A percentile compares a stretch with the other conserved stretches of the same genome.
These are phyloP conservation scores for Endothia cerciana DNA, from an alignment of 2,329 filamentous ascomycete species.

Conservation along the genomic window DNA sequence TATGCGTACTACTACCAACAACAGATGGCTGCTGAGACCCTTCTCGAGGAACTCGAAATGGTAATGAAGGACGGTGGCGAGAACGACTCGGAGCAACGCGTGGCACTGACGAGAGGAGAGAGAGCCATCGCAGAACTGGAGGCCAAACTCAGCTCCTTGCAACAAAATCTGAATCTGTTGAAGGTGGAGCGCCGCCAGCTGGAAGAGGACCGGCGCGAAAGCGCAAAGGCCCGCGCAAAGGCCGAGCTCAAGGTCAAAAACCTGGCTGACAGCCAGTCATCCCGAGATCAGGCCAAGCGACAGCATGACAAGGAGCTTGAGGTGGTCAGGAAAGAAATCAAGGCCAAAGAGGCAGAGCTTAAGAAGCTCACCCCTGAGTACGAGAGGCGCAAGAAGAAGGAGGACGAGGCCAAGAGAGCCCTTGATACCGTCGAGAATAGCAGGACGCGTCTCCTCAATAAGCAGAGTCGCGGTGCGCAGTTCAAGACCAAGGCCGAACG, in stretches of 20 bases:
- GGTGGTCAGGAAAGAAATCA: constrained; percentile 74
- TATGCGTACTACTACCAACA: constrained; percentile 94
- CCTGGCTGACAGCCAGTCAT: constrained; percentile 79
- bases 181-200: constrained; percentile 84
- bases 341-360: constrained; percentile 76
- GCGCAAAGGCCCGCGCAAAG: constrained; percentile 79
- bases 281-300: constrained; percentile 72
- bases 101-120: constrained; percentile 77
- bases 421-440: constrained; percentile 77
- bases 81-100: constrained; percentile 78
- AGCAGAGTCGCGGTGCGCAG: constrained; percentile 85
- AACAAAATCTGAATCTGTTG: constrained; percentile 82
- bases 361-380: constrained; percentile 76
- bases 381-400: constrained; percentile 72
- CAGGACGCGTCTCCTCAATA: constrained; percentile 81
- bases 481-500: constrained; percentile 89
- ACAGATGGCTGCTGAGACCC: constrained; percentile 75
- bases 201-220: constrained; percentile 86
- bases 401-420: constrained; percentile 70
- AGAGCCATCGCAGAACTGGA: constrained; percentile 78
- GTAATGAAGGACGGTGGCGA: constrained; percentile 81
- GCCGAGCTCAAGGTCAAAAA: constrained; percentile 83
- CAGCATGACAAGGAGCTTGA: constrained; percentile 74
- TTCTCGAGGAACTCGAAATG: constrained; percentile 82
- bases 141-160: constrained; percentile 75